A percentile compares a stretch with the other conserved stretches of the same genome.
Conservation (phyloP, 164 flowering plant genomes). For the Amborella trichopoda region DNA sequence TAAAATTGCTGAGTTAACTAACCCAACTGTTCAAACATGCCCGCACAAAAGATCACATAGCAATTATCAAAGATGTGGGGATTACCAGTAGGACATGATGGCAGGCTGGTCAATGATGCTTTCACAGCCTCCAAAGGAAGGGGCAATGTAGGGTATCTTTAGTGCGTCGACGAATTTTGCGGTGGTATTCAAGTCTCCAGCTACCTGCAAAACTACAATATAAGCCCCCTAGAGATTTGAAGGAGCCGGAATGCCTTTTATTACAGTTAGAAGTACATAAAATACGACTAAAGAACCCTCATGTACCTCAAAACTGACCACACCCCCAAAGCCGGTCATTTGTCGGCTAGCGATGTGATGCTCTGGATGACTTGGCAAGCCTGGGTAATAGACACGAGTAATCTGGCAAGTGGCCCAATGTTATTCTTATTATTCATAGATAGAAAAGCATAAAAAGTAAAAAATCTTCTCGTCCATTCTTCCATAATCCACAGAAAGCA, state of each 20-base stretch:
- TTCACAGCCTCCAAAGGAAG: slow-evolving; percentile 97
- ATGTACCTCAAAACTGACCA: slow-evolving; percentile 94
- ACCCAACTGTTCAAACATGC: too few species aligned
- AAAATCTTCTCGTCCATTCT: too few species aligned
- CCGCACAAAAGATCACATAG: too few species aligned
- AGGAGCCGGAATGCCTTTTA: background rate
- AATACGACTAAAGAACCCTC: background rate
- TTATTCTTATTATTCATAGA: too few species aligned
- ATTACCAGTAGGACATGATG: slow-evolving; percentile 94
- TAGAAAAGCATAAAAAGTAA: too few species aligned
- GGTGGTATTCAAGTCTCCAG: slow-evolving; percentile 67
- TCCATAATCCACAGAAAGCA: too few species aligned
- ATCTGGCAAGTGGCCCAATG: too few species aligned
- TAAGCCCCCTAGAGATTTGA: background rate
- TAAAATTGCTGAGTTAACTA: too few species aligned
- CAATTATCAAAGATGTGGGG: too few species aligned
- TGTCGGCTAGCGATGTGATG: slow-evolving; percentile 66
- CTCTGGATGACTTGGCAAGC: slow-evolving; percentile 88
- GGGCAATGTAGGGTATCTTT: slow-evolving; percentile 86
- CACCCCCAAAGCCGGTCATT: slow-evolving; percentile 99
- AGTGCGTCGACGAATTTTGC: slow-evolving; percentile 63
- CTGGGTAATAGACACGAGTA: slow-evolving; percentile 79
- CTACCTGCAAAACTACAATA: slow-evolving; percentile 32
- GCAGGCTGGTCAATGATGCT: slow-evolving; percentile 98
- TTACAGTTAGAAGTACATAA: background rate